Base-by-base conservation (phyloP, 192 early-diverging fungal species). In the Podochytrium sp. region DNA sequence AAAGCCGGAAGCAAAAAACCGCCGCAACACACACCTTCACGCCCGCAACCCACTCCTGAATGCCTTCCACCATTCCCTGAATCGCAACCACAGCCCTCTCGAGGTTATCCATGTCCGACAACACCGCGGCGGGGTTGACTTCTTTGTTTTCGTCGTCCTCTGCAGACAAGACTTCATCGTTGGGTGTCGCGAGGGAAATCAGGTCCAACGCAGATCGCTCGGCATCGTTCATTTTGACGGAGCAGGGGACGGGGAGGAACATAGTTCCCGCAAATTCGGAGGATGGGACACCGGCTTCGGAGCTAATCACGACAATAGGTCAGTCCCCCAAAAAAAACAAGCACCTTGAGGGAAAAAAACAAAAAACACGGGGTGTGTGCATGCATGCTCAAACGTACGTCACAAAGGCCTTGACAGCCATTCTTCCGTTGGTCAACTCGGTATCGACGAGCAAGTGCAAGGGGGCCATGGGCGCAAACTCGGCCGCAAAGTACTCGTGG, bases 21-120 rank as follows among this genome's bases (percentile, higher is more conserved):
- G n/a, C n/a, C n/a, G n/a, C n/a, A n/a, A n/a, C n/a, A 81, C 85
- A 76, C 79, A 85, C 87, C 78, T 87, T 73, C 29, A 94, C 92
- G 35, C 80, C 76, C 55, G 93, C 84, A 18, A 98, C 94, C 78
- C 96, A 98, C 50, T 83, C 74, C 41, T 89, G 78, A 3, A 98
- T 90, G 63, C 88, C 85, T 72, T 92, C 92, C 34, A 98, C 79
- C 94, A 98, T 95, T 29, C 85, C 84, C 66, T 88, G 90, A 37
- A 98, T 85, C 72, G 92, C 82, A 7, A 82, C 67, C 39, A 98
- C 86, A 10, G 94, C 85, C 49, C 83, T 79, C 77, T 96, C 94
- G 58, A 98, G 81, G 76, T 91, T 87, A 80, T 96, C 94, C 92
- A 98, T 97, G 73, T 98, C 96, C 16, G 92, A 89, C 23, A 94